phyloP scores from a whole-genome alignment of 805 yeast genomes.

The Lipomyces sp. region DNA sequence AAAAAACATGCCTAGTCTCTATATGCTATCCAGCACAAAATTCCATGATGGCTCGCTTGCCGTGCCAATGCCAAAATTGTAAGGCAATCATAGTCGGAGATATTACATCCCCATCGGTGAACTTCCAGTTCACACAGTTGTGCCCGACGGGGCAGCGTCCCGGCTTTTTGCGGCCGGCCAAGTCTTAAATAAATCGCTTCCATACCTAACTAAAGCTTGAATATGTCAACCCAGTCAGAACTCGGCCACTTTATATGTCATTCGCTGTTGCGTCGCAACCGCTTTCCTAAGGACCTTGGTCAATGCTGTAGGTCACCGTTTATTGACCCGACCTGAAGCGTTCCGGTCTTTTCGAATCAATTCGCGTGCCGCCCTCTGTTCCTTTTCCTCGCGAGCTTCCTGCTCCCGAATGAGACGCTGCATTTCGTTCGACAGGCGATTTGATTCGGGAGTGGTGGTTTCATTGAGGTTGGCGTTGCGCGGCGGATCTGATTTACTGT shows the following conservation, averaged over 20 bases:
- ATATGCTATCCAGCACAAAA: too few relatives aligned
- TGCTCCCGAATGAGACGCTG: slow-evolving; percentile 17
- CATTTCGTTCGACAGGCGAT: slow-evolving; percentile 1
- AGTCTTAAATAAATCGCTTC: too few relatives aligned
- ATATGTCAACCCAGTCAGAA: neutral
- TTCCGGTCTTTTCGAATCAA: slow-evolving; percentile 3
- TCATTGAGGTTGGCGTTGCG: neutral
- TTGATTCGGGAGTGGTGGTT: neutral
- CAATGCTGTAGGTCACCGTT: neutral
- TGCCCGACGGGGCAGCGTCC: too few relatives aligned
- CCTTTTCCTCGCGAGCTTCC: slow-evolving; percentile 24
- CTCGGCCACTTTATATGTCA: neutral
- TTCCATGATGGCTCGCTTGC: too few relatives aligned
- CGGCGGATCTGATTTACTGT: neutral
- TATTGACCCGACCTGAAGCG: neutral
- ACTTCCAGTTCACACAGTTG: too few relatives aligned
- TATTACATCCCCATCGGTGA: too few relatives aligned
- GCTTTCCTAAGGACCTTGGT: neutral
- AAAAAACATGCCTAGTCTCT: too few relatives aligned
- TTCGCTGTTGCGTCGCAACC: too few relatives aligned
- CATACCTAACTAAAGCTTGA: too few relatives aligned
- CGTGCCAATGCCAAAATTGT: too few relatives aligned
- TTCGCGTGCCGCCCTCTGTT: slow-evolving; percentile 13
- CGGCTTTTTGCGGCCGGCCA: too few relatives aligned
- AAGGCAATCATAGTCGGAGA: too few relatives aligned